A percentile compares a stretch with the other conserved stretches of the same genome.
phyloP scores from a whole-genome alignment of 768 basidiomycete genomes.

The Coprinopsis cinerea region DNA sequence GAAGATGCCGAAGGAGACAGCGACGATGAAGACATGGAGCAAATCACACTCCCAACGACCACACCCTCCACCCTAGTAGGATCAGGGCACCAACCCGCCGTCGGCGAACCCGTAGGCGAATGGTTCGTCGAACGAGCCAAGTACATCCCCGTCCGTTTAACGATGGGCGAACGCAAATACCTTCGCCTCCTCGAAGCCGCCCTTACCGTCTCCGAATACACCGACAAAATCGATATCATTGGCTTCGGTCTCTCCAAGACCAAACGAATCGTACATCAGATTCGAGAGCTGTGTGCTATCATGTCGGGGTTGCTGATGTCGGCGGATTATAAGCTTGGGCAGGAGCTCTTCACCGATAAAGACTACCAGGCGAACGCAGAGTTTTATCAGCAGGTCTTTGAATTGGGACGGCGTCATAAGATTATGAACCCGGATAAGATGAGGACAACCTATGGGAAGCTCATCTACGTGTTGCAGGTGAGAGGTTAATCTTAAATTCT shows the following conservation, averaged over 20 bases:
- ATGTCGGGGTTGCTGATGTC: slow-evolving; percentile 78
- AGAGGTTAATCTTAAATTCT: slow-evolving; percentile 12
- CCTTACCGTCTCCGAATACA: slow-evolving; percentile 80
- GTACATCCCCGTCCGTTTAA: slow-evolving; percentile 75
- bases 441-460: slow-evolving; percentile 83
- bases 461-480: slow-evolving; percentile 80
- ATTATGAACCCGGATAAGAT: slow-evolving; percentile 94
- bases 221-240: slow-evolving; percentile 83
- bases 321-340: slow-evolving; percentile 85
- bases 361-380: slow-evolving; percentile 77
- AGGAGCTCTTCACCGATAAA: slow-evolving; percentile 75
- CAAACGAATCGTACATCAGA: slow-evolving; percentile 84
- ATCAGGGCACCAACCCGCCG: slow-evolving; percentile 39
- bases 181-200: slow-evolving; percentile 84
- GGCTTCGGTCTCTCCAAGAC: slow-evolving; percentile 74
- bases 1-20: slow-evolving; percentile 14
- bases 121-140: slow-evolving; percentile 83
- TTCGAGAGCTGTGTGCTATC: slow-evolving; percentile 82
- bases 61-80: slow-evolving; percentile 22
- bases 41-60: slow-evolving; percentile 24
- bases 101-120: slow-evolving; percentile 64
- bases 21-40: slow-evolving; percentile 37
- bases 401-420: slow-evolving; percentile 79
- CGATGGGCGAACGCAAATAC: slow-evolving; percentile 71
- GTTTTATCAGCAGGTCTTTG: slow-evolving; percentile 77